Evolutionary conservation across 441 rosid genomes (phyloP), one percentile per base, ranked within the genome.

Genomic region (Iberis amara): DNA sequence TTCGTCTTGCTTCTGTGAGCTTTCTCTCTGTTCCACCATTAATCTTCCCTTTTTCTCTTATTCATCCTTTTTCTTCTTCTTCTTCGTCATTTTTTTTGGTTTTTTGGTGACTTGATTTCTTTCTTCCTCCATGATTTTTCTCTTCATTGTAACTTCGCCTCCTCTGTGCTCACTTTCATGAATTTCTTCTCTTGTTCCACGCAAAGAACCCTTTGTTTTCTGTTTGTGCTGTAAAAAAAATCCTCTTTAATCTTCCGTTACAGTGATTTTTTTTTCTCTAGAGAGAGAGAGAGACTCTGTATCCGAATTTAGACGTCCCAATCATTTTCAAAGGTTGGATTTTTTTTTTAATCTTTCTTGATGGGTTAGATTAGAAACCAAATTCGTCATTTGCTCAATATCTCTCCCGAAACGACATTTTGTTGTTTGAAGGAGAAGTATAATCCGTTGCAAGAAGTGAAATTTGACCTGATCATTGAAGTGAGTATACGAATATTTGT

Each of bases 21-120:
- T 61, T 50, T 68, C 59, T 56, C 68, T 68, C 59, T 67, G 67
- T 67, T 55, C 67, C 59, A 67, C 71, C 71, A 55, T 67, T 61
- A 67, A 49, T 55, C 66, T 56, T 39, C 39, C 55, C 36, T 3
- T 43, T 50, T 49, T 55, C 62, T 67, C 66, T 49, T 66, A 23
- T 39, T 66, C 66, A 33, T 46, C 52, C 27, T 58, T 35, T 55
- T 55, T 47, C 57, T 43, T 57, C 43, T 45, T 52, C 50, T 7
- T 7, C 8, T 6, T 8, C 6, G 14, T 59, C 54, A 33, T 26
- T 27, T 24, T 27, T 47, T 11, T 14, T n/a, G n/a, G n/a, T 3
- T 23, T 59, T 58, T 42, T 47, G 24, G 52, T 48, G 36, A 33
- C 8, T 15, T 56, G 35, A 7, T 36, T 40, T 39, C 43, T 11